Percentiles rank a stretch among this genome's conserved stretches.
Evolutionary conservation across 495 filamentous ascomycete genomes (phyloP).

Genomic region (Aspergillus incahuasiensis): DNA sequence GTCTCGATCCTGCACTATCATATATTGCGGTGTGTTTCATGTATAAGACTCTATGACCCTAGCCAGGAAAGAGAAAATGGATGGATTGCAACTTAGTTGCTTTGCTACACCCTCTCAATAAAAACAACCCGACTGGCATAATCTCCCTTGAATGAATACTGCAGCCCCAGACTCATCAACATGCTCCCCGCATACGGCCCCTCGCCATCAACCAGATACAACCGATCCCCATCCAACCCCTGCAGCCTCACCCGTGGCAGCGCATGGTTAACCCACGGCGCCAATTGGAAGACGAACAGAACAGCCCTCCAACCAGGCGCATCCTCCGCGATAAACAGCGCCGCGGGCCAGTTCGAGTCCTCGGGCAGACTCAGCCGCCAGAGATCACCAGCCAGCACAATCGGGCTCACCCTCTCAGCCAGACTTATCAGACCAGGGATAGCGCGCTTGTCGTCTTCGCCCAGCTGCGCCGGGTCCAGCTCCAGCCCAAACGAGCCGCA

Average conservation of each 20-base stretch:
- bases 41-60: background rate
- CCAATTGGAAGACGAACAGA: slow-evolving; percentile 48
- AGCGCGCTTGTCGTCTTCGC: slow-evolving; percentile 25
- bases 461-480: slow-evolving; percentile 41
- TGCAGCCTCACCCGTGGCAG: slow-evolving; percentile 40
- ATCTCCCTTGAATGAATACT: slow-evolving; percentile 34
- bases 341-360: slow-evolving; percentile 52
- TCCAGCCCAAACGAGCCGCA: slow-evolving; percentile 54
- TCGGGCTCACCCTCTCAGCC: slow-evolving; percentile 48
- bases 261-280: slow-evolving; percentile 38
- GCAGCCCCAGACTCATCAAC: slow-evolving; percentile 48
- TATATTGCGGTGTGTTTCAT: background rate
- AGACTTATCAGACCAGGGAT: slow-evolving; percentile 43
- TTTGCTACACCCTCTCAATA: slow-evolving; percentile 33
- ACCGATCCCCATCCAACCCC: slow-evolving; percentile 40
- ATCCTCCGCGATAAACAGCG: slow-evolving; percentile 44
- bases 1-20: background rate
- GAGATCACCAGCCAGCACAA: slow-evolving; percentile 46
- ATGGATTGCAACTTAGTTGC: no score
- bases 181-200: slow-evolving; percentile 39
- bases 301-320: slow-evolving; percentile 35
- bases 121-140: slow-evolving; percentile 44
- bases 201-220: slow-evolving; percentile 39
- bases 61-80: background rate
- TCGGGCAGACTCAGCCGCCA: slow-evolving; percentile 49